phyloP scores from a whole-genome alignment of 129 eudicot genomes.

The Logfia minima region DNA sequence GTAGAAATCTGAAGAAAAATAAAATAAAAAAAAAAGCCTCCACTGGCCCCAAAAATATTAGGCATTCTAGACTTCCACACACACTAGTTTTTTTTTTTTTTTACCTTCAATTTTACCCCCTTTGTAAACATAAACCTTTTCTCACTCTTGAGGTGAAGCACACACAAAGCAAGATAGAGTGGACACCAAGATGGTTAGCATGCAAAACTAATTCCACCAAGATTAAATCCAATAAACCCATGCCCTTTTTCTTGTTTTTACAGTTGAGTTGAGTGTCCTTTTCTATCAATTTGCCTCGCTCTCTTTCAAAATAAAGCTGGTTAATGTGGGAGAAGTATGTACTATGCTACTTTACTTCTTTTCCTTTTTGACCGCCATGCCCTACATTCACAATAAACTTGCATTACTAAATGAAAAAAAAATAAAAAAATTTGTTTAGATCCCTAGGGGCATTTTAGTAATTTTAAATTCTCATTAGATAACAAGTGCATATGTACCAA shows the following conservation, averaged over 20 bases:
- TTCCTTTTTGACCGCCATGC: constrained; percentile 24
- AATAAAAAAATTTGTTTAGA: neutral
- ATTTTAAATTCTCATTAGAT: neutral
- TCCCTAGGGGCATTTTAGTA: constrained; percentile 9
- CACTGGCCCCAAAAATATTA: neutral
- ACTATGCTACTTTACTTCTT: constrained; percentile 32
- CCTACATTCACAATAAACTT: constrained; percentile 34
- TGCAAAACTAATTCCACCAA: constrained; percentile 71
- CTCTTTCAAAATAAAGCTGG: constrained; percentile 49
- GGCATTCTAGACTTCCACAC: constrained; percentile 18
- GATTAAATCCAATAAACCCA: constrained; percentile 29
- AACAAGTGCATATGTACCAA: constrained; percentile 17
- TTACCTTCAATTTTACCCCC: constrained; percentile 17
- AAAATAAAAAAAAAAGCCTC: neutral
- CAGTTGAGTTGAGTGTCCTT: constrained; percentile 45
- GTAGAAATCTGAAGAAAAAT: neutral
- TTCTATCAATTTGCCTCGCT: constrained; percentile 34
- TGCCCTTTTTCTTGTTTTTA: constrained; percentile 12
- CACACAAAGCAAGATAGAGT: constrained; percentile 41
- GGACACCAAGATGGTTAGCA: constrained; percentile 51
- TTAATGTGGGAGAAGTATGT: constrained; percentile 16
- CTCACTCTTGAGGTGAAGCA: constrained; percentile 22
- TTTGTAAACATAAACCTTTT: neutral
- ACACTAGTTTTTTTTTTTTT: neutral
- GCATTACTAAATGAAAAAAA: neutral